Evolutionary conservation across 768 basidiomycete genomes (phyloP), one percentile per base, ranked within the genome.

Genomic region (Termitomyces sp.): DNA sequence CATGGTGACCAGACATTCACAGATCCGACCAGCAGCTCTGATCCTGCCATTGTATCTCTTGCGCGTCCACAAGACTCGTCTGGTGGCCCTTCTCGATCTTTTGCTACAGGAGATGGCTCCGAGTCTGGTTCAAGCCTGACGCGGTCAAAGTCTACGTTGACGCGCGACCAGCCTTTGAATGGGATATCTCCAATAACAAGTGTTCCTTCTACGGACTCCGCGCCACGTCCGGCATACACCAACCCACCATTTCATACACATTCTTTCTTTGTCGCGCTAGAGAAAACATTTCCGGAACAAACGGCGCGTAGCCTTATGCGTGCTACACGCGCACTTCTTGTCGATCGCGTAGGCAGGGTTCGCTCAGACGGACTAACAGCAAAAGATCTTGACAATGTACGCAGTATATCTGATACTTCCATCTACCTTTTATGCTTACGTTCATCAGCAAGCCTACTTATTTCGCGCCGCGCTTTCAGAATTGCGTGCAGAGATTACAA

Each of bases 391-490:
- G 91, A 91, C 66, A 92, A 91, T 68, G 91, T 91, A 68, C 53
- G 87, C 76, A 21, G 19, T 51, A 5, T 25, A 49, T 16, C 27
- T 58, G 11, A 30, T 52, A 25, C 49, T 34, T 44, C 35, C 10
- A 46, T 35, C 16, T 27, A 39, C 57, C 30, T 43, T 23, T 41
- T 43, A 40, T 56, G 23, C 52, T 42, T 32, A 41, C 16, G 19
- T 43, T 28, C 8, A 39, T 60, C 64, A 97, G 93, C 91, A 95
- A 86, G 94, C 94, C 17, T 98, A 98, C 69, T 76, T 98, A 32
- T 97, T 97, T 71, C 85, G 88, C 45, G 97, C 97, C 19, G 97
- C 96, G 0, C 71, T 98, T 37, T 91, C 91, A 2, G 94, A 98
- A 68, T 76, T 96, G 46, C 81, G 92, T 19, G 88, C 90, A 4